Conservation (phyloP, 1,284 basidiomycete species). For the Moesziomyces antarcticus region DNA sequence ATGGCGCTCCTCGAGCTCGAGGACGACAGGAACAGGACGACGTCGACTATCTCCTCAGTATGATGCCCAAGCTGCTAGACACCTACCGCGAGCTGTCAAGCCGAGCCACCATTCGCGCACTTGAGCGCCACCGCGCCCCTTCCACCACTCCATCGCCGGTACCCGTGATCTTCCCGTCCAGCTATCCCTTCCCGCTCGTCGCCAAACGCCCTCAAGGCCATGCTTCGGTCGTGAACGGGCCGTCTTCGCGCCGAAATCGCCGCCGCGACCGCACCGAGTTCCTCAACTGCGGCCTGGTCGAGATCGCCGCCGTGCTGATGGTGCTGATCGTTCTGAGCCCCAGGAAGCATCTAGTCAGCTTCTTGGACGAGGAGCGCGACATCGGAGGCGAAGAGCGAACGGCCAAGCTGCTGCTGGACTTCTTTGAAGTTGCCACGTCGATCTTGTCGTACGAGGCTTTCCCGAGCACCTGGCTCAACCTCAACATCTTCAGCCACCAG, state of each 20-base stretch:
- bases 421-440: conserved; percentile 84
- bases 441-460: conserved; percentile 89
- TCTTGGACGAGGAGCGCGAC: conserved; percentile 71
- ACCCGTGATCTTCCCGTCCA: conserved; percentile 89
- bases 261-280: conserved; percentile 41
- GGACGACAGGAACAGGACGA: conserved; percentile 85
- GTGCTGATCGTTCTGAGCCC: conserved; percentile 84
- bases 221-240: conserved; percentile 40
- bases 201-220: conserved; percentile 74
- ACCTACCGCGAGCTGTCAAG: conserved; percentile 86
- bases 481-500: conserved; percentile 88
- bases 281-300: conserved; percentile 85
- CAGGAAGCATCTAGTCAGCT: conserved; percentile 79
- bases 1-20: conserved; percentile 7
- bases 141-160: conserved; percentile 74
- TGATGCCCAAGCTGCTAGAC: conserved; percentile 85
- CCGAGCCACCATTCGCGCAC: conserved; percentile 75
- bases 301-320: conserved; percentile 85
- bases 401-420: conserved; percentile 76
- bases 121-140: conserved; percentile 75
- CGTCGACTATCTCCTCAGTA: conserved; percentile 85
- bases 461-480: conserved; percentile 90
- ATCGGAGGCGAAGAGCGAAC: conserved; percentile 69
- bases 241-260: conserved; percentile 42
- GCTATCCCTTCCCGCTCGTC: conserved; percentile 89